Evolutionary conservation across 2,329 filamentous ascomycete species (phyloP).

Genomic region (Dissoconium aciculare): DNA sequence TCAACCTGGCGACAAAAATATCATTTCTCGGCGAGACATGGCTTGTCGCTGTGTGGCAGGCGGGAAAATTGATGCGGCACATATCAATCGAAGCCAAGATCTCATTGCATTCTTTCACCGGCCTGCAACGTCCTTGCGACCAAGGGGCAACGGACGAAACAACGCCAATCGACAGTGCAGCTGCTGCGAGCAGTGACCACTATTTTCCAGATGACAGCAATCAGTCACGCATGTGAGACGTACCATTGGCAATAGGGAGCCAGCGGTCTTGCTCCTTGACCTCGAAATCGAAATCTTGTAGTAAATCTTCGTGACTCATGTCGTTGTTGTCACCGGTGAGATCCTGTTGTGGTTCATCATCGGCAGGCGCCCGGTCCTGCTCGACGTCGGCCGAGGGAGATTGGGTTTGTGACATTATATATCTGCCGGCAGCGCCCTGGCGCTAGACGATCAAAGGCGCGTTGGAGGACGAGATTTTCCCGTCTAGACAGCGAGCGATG

Average conservation of each 20-base stretch:
- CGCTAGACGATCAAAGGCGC: not conserved
- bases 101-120: no score
- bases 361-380: not conserved
- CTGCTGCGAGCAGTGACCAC: no score
- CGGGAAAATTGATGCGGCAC: no score
- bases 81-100: no score
- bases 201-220: no score
- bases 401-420: constrained; percentile 1
- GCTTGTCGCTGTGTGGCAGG: no score
- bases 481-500: not conserved
- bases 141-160: no score
- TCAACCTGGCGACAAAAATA: no score
- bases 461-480: not conserved
- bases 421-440: not conserved
- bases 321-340: constrained; percentile 21
- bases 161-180: no score
- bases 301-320: constrained; percentile 18
- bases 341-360: not conserved
- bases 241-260: constrained; percentile 99
- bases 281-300: constrained; percentile 78
- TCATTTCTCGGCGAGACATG: no score
- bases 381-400: not conserved
- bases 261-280: constrained; percentile 99
- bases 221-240: no score
- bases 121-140: no score